Conservation (phyloP, 345 rosid genomes). For the Passiflora organensis region DNA sequence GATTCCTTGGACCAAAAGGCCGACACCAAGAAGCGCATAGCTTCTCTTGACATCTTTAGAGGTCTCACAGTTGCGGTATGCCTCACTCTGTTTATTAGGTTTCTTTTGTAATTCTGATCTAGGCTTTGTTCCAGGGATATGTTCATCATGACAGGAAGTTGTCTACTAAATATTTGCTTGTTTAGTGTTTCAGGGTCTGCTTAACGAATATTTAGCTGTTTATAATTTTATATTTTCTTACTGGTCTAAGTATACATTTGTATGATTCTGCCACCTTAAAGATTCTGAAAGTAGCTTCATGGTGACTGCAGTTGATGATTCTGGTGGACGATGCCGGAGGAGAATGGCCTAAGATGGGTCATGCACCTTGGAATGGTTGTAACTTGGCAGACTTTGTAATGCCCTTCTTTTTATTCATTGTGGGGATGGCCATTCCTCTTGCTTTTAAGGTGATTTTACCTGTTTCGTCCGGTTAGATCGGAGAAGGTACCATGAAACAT, state of each 20-base stretch:
- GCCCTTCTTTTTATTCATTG: conserved; percentile 92
- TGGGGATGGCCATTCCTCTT: conserved; percentile 85
- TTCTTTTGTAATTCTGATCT: not conserved
- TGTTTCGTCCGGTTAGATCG: not conserved
- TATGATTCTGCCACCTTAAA: no score
- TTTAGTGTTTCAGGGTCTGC: no score
- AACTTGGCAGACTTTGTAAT: conserved; percentile 90
- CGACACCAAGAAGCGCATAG: conserved; percentile 30
- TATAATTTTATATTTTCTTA: no score
- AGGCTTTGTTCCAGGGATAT: no score
- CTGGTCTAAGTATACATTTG: no score
- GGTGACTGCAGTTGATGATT: conserved; percentile 57
- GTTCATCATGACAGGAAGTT: no score
- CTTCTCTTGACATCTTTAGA: conserved; percentile 80
- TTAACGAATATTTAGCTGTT: no score
- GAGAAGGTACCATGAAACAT: not conserved
- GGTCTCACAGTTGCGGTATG: conserved; percentile 84
- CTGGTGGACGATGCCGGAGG: conserved; percentile 93
- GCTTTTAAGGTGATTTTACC: conserved; percentile 55
- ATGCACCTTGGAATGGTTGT: conserved; percentile 91
- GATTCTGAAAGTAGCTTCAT: not conserved
- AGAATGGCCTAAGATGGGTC: conserved; percentile 78
- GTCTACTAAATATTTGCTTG: no score
- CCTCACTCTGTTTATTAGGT: not conserved
- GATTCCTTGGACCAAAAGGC: no score